phyloP scores from a whole-genome alignment of 1,284 basidiomycete genomes.

The Hymenochaete sp. region DNA sequence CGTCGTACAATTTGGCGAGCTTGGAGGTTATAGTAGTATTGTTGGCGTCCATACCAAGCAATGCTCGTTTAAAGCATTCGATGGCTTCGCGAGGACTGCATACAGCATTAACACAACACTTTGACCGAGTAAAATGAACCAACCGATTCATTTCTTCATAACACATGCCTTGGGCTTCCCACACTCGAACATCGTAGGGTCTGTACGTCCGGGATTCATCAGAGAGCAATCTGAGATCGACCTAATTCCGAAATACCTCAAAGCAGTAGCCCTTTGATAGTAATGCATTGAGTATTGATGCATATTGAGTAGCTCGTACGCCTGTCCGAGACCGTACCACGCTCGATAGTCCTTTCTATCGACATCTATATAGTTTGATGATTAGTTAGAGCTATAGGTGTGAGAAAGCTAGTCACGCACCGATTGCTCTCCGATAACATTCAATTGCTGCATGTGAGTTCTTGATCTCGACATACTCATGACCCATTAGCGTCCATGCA shows the following conservation, averaged over 20 bases:
- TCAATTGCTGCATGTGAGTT: slow-evolving; percentile 99
- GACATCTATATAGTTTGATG: slow-evolving; percentile 49
- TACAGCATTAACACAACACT: neutral
- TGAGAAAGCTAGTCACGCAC: slow-evolving; percentile 37
- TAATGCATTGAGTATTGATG: slow-evolving; percentile 94
- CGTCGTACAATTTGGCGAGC: slow-evolving; percentile 68
- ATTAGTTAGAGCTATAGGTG: neutral
- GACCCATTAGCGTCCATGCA: slow-evolving; percentile 99
- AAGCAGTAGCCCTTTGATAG: slow-evolving; percentile 90
- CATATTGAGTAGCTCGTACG: slow-evolving; percentile 95
- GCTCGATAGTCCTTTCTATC: slow-evolving; percentile 96
- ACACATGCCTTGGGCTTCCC: slow-evolving; percentile 90
- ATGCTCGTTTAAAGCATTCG: slow-evolving; percentile 80
- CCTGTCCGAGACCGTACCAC: slow-evolving; percentile 98
- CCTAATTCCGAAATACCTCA: slow-evolving; percentile 64
- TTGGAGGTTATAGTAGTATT: slow-evolving; percentile 73
- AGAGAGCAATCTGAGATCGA: too few species aligned
- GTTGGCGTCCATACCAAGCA: slow-evolving; percentile 74
- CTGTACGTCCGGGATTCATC: slow-evolving; percentile 32
- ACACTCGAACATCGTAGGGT: slow-evolving; percentile 93
- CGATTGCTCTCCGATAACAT: slow-evolving; percentile 91
- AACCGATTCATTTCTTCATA: slow-evolving; percentile 87
- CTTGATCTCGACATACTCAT: slow-evolving; percentile 98
- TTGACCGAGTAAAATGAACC: slow-evolving; percentile 18
- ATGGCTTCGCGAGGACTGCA: slow-evolving; percentile 70